Evolutionary conservation across 2,329 filamentous ascomycete species (phyloP).

Genomic region (Phyllosticta capitalensis): DNA sequence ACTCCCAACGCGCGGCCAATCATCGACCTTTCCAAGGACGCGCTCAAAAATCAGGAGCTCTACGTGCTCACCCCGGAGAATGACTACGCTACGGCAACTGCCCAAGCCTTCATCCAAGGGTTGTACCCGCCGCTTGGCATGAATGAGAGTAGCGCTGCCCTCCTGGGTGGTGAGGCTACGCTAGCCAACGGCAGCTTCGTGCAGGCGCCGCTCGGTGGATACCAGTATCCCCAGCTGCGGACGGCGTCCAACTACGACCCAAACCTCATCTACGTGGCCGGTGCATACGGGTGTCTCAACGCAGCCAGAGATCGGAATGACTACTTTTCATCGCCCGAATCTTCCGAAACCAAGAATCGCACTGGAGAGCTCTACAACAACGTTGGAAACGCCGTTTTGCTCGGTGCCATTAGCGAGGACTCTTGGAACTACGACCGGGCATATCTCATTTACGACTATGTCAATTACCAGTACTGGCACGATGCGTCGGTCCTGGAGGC

Average conservation of each 20-base stretch:
- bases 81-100: constrained; percentile 42
- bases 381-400: constrained; percentile 36
- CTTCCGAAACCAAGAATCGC: constrained; percentile 27
- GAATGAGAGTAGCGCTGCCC: constrained; percentile 17
- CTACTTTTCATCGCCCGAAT: constrained; percentile 36
- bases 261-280: constrained; percentile 41
- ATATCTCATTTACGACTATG: constrained; percentile 45
- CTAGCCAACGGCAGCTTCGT: constrained; percentile 41
- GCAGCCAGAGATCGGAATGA: constrained; percentile 19
- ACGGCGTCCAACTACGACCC: constrained; percentile 38
- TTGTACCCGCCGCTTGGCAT: constrained; percentile 45
- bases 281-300: constrained; percentile 29
- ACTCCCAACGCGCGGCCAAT: constrained; percentile 29
- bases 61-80: constrained; percentile 38
- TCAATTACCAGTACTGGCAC: constrained; percentile 45
- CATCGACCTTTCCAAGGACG: constrained; percentile 35
- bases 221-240: constrained; percentile 47
- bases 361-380: constrained; percentile 37
- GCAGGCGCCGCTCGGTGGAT: constrained; percentile 43
- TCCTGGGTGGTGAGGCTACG: constrained; percentile 24
- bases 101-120: constrained; percentile 53
- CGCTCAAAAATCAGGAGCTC: constrained; percentile 38
- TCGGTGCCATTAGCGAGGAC: constrained; percentile 29
- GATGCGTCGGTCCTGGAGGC: constrained; percentile 34
- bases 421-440: constrained; percentile 43